A percentile compares a stretch with the other conserved stretches of the same genome.
These are phyloP conservation scores for Kodamaea nitidulidarum DNA, from an alignment of 805 yeast genomes.

Conservation along the genomic window DNA sequence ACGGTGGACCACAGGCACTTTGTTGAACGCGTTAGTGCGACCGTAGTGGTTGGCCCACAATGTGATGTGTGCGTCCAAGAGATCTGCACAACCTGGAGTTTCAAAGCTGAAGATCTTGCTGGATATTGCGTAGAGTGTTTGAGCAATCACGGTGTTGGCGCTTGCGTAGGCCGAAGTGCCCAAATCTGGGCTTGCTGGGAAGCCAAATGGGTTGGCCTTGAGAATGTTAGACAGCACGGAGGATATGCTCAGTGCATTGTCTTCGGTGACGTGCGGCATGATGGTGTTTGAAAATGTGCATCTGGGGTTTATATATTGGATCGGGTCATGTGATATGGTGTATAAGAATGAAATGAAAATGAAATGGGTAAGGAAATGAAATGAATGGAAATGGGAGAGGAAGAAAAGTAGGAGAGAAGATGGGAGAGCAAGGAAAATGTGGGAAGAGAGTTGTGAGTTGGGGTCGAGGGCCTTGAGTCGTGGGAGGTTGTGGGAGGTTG, in stretches of 20 bases:
- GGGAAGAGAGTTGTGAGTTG: too few relatives aligned
- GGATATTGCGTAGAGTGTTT: slow-evolving; percentile 50
- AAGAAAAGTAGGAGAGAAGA: too few relatives aligned
- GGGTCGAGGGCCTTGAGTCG: too few relatives aligned
- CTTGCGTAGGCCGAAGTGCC: slow-evolving; percentile 49
- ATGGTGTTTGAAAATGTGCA: not conserved
- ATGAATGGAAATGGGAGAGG: too few relatives aligned
- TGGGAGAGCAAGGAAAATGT: too few relatives aligned
- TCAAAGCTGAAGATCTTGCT: slow-evolving; percentile 65
- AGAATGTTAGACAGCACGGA: not conserved
- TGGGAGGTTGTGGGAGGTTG: too few relatives aligned
- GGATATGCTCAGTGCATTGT: not conserved
- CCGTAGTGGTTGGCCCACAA: slow-evolving; percentile 56
- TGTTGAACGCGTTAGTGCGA: slow-evolving; percentile 47
- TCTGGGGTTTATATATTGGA: slow-evolving; percentile 1
- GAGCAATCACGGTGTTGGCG: slow-evolving; percentile 50
- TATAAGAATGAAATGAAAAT: too few relatives aligned
- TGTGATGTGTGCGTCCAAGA: slow-evolving; percentile 55
- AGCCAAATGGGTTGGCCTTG: slow-evolving; percentile 50
- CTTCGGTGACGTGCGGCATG: not conserved
- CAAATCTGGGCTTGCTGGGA: slow-evolving; percentile 52
- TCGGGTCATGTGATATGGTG: slow-evolving; percentile 8
- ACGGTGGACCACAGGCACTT: slow-evolving; percentile 58
- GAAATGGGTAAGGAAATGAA: too few relatives aligned
- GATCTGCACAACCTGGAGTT: slow-evolving; percentile 56